Evolutionary conservation across 2,329 filamentous ascomycete genomes (phyloP).

Genomic region (Pseudonectria buxi): DNA sequence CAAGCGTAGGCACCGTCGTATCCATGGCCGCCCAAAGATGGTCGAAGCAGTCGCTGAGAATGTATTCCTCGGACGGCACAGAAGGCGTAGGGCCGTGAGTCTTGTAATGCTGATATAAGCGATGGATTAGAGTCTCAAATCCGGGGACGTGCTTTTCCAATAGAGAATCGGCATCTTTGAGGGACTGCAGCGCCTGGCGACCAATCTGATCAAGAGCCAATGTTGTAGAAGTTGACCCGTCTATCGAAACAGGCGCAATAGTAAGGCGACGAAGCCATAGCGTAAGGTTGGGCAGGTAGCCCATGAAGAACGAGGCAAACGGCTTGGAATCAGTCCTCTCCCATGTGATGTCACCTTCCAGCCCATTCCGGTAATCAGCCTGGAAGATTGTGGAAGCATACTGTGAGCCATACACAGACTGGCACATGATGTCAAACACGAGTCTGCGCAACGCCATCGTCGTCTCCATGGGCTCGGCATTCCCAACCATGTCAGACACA

Average conservation of each 20-base stretch:
- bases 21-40: constrained; percentile 8
- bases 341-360: constrained; percentile 1
- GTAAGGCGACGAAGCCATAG: constrained; percentile 1
- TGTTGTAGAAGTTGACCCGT: not conserved
- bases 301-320: not conserved
- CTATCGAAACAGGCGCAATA: constrained; percentile 1
- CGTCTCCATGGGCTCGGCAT: not conserved
- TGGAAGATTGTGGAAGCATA: not conserved
- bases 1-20: not conserved
- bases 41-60: constrained; percentile 7
- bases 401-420: constrained; percentile 2
- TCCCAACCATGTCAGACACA: not conserved
- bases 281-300: constrained; percentile 1
- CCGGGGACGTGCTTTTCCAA: not conserved
- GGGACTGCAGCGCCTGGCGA: not conserved
- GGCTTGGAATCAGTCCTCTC: not conserved
- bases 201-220: not conserved
- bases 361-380: not conserved
- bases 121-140: not conserved
- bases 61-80: constrained; percentile 6
- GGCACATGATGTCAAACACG: constrained; percentile 4
- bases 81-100: not conserved
- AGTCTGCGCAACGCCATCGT: not conserved
- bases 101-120: not conserved
- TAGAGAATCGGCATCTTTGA: not conserved